Evolutionary conservation across 331 rosid species (phyloP), one percentile per base, ranked within the genome.

Genomic region (Cydonia oblonga): DNA sequence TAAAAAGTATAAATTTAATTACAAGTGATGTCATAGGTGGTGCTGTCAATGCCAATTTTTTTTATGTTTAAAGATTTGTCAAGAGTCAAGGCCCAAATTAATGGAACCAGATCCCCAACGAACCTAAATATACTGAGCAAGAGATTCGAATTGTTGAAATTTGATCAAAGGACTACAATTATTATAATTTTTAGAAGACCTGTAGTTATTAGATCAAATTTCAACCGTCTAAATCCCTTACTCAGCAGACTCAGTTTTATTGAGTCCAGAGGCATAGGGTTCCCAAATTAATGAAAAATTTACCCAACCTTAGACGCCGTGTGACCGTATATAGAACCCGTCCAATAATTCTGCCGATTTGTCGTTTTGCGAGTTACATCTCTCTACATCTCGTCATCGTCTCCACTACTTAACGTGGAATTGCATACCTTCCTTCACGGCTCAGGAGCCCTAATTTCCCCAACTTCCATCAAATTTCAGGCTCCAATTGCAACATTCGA

Each of bases 381-480:
- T 10, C 54, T 23, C 3, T 16, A 0, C n/a, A 7, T 4, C n/a
- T 69, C 18, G 15, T 15, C 66, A 5, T 23, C 66, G 15, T 70
- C 67, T 16, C 26, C 57, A 56, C 5, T 11, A 53, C 58, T 25
- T 2, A 0, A 38, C 68, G 13, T 3, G 11, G 75, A 49, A 59
- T 71, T 72, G 59, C 58, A 18, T 72, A 6, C 5, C 58, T 2
- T 52, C n/a, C 40, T 58, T 60, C 59, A 60, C 68, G 68, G 44
- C 29, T 52, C 65, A 0, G 54, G 20, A 18, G 40, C 78, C 35
- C 38, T 8, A 63, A 26, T 5, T 5, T 14, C 1, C 61, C 63
- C 68, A 62, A 38, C 40, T 2, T 35, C 40, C 40, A 35, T 56
- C 69, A 29, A 35, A 64, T n/a, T 71, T 14, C 54, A 49, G 22